These are phyloP conservation scores for Saccharomycopsis fibuligera DNA, from an alignment of 805 yeast genomes.

Conservation along the genomic window DNA sequence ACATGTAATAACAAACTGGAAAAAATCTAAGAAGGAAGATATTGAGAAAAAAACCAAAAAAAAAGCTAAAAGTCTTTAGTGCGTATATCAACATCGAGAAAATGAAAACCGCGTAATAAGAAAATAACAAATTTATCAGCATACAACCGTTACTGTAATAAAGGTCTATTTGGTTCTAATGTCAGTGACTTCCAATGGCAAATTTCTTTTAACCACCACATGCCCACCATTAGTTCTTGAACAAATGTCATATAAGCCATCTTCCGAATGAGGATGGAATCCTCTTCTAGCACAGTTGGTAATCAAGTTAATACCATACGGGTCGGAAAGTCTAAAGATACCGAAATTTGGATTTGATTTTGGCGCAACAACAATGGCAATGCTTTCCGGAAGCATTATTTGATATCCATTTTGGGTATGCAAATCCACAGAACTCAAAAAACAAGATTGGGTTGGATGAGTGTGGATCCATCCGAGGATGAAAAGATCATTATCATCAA, in stretches of 20 bases:
- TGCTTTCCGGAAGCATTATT: conserved; percentile 62
- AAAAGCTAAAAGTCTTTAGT: too few relatives aligned
- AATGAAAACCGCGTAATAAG: too few relatives aligned
- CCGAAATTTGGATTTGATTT: conserved; percentile 43
- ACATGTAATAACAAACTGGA: too few relatives aligned
- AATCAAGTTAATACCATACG: conserved; percentile 53
- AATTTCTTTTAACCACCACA: conserved; percentile 37
- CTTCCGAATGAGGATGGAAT: conserved; percentile 58
- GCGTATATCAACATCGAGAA: too few relatives aligned
- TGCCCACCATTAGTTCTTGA: conserved; percentile 39
- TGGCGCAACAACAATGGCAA: conserved; percentile 64
- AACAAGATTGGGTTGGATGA: conserved; percentile 69
- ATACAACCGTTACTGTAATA: too few relatives aligned
- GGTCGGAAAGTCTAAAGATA: conserved; percentile 55
- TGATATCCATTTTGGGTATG: conserved; percentile 68
- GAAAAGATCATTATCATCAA: conserved; percentile 50
- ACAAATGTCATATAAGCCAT: conserved; percentile 43
- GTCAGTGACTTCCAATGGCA: conserved; percentile 46
- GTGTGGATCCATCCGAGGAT: conserved; percentile 74
- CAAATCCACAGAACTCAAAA: conserved; percentile 56
- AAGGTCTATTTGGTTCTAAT: conserved; percentile 30
- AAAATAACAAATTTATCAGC: too few relatives aligned
- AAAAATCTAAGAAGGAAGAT: too few relatives aligned
- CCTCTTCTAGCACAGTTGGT: conserved; percentile 44
- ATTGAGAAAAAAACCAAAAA: too few relatives aligned